phyloP scores from a whole-genome alignment of 495 filamentous ascomycete species.

The Aspergillus campestris region DNA sequence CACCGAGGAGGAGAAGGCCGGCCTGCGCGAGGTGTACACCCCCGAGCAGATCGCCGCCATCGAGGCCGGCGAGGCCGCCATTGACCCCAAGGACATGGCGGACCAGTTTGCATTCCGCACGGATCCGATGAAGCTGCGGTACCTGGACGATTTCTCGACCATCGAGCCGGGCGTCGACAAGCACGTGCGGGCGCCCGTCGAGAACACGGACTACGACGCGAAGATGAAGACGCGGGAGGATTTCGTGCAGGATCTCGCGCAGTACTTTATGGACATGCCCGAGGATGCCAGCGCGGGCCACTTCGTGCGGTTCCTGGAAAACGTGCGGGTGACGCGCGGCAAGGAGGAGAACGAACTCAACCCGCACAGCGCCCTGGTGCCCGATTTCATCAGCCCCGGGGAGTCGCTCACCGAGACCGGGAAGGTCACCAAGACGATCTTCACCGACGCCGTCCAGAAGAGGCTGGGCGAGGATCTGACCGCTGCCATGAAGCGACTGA shows the following conservation, averaged over 20 bases:
- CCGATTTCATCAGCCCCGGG: constrained; percentile 42
- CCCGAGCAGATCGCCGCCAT: constrained; percentile 76
- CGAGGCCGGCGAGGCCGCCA: constrained; percentile 73
- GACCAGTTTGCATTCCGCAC: constrained; percentile 57
- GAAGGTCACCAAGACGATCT: constrained; percentile 4
- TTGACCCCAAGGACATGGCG: constrained; percentile 69
- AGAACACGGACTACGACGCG: constrained; percentile 50
- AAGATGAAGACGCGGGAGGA: constrained; percentile 54
- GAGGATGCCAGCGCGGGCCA: constrained; percentile 33
- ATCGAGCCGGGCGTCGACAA: constrained; percentile 71
- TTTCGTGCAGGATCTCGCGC: constrained; percentile 46
- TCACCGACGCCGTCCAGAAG: constrained; percentile 9
- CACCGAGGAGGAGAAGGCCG: constrained; percentile 55
- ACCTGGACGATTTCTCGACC: constrained; percentile 78
- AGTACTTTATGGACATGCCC: constrained; percentile 47
- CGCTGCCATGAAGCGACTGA: constrained; percentile 49
- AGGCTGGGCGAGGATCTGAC: constrained; percentile 32
- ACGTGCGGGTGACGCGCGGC: constrained; percentile 38
- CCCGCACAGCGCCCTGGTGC: constrained; percentile 35
- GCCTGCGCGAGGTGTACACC: constrained; percentile 60
- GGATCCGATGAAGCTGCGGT: constrained; percentile 64
- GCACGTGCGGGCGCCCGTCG: constrained; percentile 43
- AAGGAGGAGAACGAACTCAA: constrained; percentile 44
- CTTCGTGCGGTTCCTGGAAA: constrained; percentile 39
- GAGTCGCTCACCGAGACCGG: constrained; percentile 24